Percentiles rank a stretch among this genome's conserved stretches.
These are phyloP conservation scores for Talaromyces sp. DNA, from an alignment of 2,329 filamentous ascomycete species.

Conservation along the genomic window DNA sequence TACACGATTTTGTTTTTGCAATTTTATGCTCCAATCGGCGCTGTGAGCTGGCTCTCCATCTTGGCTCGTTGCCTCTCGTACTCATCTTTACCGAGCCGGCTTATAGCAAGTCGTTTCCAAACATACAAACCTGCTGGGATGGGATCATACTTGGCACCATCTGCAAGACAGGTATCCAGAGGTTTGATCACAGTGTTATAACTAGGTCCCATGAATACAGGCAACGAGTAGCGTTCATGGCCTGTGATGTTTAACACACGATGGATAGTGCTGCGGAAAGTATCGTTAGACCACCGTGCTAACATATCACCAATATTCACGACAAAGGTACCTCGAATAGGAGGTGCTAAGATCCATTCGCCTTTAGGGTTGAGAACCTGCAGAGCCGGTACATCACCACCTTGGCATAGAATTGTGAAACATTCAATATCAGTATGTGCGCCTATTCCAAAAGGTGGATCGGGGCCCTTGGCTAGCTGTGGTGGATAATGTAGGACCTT, in stretches of 20 bases:
- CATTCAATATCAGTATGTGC: constrained; percentile 22
- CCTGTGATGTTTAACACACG: constrained; percentile 16
- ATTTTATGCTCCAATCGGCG: neutral
- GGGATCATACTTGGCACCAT: constrained; percentile 14
- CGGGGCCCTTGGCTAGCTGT: neutral
- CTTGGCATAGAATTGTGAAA: constrained; percentile 22
- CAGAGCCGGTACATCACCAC: constrained; percentile 34
- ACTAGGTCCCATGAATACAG: constrained; percentile 13
- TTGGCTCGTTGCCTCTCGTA: constrained; percentile 9
- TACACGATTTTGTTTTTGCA: neutral
- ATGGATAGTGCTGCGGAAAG: constrained; percentile 14
- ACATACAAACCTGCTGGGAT: constrained; percentile 15
- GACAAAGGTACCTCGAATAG: constrained; percentile 19
- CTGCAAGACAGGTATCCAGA: constrained; percentile 10
- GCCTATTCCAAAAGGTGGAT: constrained; percentile 18
- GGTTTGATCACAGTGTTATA: constrained; percentile 15
- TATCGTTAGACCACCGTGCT: constrained; percentile 32
- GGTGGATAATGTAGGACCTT: constrained; percentile 22
- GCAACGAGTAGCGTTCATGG: constrained; percentile 12
- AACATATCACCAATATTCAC: constrained; percentile 20
- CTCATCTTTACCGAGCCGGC: constrained; percentile 12
- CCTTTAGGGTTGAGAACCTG: constrained; percentile 20
- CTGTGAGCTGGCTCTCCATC: constrained; percentile 12
- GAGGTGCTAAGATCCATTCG: constrained; percentile 22
- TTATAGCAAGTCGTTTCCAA: constrained; percentile 16